A percentile compares a stretch with the other conserved stretches of the same genome.
Conservation (phyloP, 352 stramenopile species). For the Pythium sp. region DNA sequence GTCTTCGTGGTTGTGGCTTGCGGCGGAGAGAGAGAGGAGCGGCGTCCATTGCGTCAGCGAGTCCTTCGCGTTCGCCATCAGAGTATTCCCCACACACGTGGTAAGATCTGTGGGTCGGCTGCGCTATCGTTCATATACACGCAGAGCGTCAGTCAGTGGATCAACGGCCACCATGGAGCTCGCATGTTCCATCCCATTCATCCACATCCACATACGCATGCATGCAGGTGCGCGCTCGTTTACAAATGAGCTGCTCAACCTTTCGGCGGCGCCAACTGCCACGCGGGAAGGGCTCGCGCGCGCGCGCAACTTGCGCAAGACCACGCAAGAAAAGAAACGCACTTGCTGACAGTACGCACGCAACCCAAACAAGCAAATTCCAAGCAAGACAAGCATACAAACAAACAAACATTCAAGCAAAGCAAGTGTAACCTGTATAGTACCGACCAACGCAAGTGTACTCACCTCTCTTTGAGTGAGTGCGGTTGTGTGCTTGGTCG, state of each 20-base stretch:
- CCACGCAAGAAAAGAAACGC: conserved; percentile 2
- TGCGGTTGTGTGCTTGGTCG: not conserved
- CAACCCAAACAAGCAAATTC: not conserved
- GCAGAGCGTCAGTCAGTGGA: not conserved
- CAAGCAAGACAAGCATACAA: not conserved
- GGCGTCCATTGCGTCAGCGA: not conserved
- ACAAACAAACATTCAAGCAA: not conserved
- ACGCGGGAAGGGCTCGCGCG: not conserved
- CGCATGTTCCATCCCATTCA: not conserved
- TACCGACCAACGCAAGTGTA: not conserved
- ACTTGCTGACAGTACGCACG: not conserved
- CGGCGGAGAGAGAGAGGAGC: not conserved
- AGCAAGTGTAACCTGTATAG: not conserved
- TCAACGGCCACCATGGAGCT: not conserved
- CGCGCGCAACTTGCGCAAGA: not conserved
- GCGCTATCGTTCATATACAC: not conserved
- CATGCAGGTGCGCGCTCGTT: not conserved
- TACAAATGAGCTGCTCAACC: conserved; percentile 5
- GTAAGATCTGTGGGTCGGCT: not conserved
- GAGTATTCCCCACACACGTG: not conserved
- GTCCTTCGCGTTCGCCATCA: conserved; percentile 3
- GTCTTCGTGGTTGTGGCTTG: not conserved
- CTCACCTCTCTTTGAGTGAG: not conserved
- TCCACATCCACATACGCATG: not conserved
- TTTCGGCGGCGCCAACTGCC: conserved; percentile 8